A percentile compares a stretch with the other conserved stretches of the same genome.
Conservation (phyloP, 257 asterid genomes). For the Verbascum thapsus region DNA sequence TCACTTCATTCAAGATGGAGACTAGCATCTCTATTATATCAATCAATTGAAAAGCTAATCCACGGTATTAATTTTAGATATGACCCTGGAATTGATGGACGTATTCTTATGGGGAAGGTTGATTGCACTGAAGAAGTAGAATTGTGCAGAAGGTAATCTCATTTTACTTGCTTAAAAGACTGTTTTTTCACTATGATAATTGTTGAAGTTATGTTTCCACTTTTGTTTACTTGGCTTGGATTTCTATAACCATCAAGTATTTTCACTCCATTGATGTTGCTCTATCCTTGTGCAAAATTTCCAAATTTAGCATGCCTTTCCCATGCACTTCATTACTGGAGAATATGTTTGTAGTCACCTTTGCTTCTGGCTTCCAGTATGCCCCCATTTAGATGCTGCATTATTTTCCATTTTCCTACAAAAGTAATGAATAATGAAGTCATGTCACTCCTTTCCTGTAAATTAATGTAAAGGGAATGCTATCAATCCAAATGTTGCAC, state of each 20-base stretch:
- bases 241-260: slow-evolving; percentile 1
- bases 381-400: too few species aligned
- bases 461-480: too few species aligned
- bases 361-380: too few species aligned
- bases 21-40: slow-evolving; percentile 6
- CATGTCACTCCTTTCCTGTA: too few species aligned
- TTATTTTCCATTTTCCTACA: too few species aligned
- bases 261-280: background rate
- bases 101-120: slow-evolving; percentile 57
- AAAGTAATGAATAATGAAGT: too few species aligned
- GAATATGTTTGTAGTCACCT: too few species aligned
- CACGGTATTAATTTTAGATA: slow-evolving; percentile 40
- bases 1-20: slow-evolving; percentile 25
- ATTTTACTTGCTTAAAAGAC: background rate
- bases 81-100: slow-evolving; percentile 59
- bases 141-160: slow-evolving; percentile 38
- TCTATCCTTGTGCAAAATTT: too few species aligned
- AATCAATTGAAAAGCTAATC: slow-evolving; percentile 24
- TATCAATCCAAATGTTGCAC: too few species aligned
- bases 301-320: background rate
- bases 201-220: background rate
- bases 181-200: slow-evolving; percentile 11
- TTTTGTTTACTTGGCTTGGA: background rate
- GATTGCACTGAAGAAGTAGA: slow-evolving; percentile 63
- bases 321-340: too few species aligned